These are phyloP conservation scores for Wallacemonas rigidus DNA, from an alignment of 208 protist species.

Conservation along the genomic window DNA sequence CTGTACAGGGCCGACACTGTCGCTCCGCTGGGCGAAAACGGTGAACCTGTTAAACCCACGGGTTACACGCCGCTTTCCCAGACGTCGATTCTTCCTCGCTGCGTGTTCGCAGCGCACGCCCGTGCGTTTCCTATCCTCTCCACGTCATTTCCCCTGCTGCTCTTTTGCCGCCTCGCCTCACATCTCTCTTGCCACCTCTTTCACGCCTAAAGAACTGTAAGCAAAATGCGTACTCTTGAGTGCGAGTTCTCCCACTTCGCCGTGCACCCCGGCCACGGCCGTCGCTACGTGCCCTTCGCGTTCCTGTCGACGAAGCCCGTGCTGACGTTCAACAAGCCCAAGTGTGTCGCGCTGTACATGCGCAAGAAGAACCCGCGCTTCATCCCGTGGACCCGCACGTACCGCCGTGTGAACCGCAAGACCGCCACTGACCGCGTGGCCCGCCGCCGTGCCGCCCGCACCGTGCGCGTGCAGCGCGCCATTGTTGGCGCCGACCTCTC, in stretches of 20 bases:
- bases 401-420: conserved; percentile 94
- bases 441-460: conserved; percentile 79
- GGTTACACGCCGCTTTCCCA: too few species aligned
- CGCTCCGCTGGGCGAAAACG: too few species aligned
- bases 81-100: too few species aligned
- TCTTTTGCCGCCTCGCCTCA: not conserved
- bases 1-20: too few species aligned
- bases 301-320: conserved; percentile 94
- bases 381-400: conserved; percentile 92
- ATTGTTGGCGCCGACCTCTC: conserved; percentile 89
- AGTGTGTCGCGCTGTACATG: conserved; percentile 92
- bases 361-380: conserved; percentile 95
- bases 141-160: conserved; percentile 2
- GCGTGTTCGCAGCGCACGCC: too few species aligned
- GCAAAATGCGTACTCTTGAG: conserved; percentile 81
- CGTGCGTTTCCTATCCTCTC: not conserved
- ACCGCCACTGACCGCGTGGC: conserved; percentile 81
- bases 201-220: not conserved
- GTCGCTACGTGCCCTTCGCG: conserved; percentile 92
- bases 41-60: too few species aligned
- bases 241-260: conserved; percentile 94
- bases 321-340: conserved; percentile 90
- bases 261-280: conserved; percentile 94
- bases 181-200: not conserved
- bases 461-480: conserved; percentile 75